These are phyloP conservation scores for Blastomyces emzantsi DNA, from an alignment of 2,329 filamentous ascomycete genomes.

Conservation along the genomic window DNA sequence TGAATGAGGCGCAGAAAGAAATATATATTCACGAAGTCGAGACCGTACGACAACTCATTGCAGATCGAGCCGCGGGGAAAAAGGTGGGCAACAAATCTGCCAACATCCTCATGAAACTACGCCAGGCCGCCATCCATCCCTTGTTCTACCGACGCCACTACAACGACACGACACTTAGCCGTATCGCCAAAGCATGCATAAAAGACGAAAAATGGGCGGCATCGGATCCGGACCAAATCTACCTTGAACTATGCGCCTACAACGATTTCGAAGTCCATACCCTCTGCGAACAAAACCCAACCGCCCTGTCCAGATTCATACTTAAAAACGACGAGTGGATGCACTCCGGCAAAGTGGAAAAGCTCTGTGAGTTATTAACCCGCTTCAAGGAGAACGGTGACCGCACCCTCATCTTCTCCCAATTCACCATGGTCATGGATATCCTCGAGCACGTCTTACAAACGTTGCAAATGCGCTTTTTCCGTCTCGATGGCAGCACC, in stretches of 20 bases:
- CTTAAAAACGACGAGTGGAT: constrained; percentile 56
- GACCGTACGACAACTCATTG: constrained; percentile 51
- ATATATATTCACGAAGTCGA: constrained; percentile 66
- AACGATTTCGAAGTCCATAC: constrained; percentile 55
- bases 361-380: constrained; percentile 64
- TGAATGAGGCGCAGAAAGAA: constrained; percentile 61
- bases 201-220: constrained; percentile 51
- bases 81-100: constrained; percentile 46
- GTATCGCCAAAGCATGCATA: constrained; percentile 70
- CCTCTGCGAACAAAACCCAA: constrained; percentile 47
- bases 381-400: constrained; percentile 72
- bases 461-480: constrained; percentile 62
- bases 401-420: constrained; percentile 81
- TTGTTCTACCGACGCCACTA: constrained; percentile 79
- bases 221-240: constrained; percentile 45
- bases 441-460: constrained; percentile 77
- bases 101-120: constrained; percentile 79
- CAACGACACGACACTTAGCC: constrained; percentile 60
- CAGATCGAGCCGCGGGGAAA: constrained; percentile 48
- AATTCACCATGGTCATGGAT: constrained; percentile 86
- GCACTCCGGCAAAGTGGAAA: constrained; percentile 75
- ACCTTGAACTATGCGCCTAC: constrained; percentile 46
- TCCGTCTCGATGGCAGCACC: constrained; percentile 78
- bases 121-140: constrained; percentile 86
- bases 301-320: constrained; percentile 46